Evolutionary conservation across 169 alveolate genomes (phyloP), one percentile per base, ranked within the genome.

Genomic region (Eimeria maxima): DNA sequence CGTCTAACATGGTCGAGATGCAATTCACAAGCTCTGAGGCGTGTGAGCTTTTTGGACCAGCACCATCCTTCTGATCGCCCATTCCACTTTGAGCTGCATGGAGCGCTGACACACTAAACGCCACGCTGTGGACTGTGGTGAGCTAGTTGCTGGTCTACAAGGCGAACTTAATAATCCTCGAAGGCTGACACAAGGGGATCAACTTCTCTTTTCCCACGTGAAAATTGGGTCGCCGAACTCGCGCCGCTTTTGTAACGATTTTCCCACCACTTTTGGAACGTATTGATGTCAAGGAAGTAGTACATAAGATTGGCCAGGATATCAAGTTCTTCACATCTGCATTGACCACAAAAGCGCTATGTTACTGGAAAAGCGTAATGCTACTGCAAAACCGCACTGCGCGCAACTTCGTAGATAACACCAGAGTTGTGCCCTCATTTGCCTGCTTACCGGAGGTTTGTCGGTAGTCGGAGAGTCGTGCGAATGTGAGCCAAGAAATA

Each of bases 251-350:
- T 55, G 80, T 60, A 38, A 60, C 93, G 93, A 22, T 86, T 86
- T 80, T 78, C 69, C 95, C 95, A 92, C 86, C 95, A 57, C 57
- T 73, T 55, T 22, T 71, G 80, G 74, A 92, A 92, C 60, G 88
- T 76, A 3, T 50, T 57, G 29, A 60, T 86, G 63, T 92, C 95
- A 53, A 92, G 73, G 92, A 44, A 92, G 71, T 92, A 74, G 71
- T 92, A 92, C 78, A 92, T 45, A n/a, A 92, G 84, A 27, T 83
- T 92, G n/a, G 95, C 95, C 73, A 92, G 57, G 83, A 92, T 92
- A 53, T 92, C 95, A 27, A 92, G 92, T 73, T 81, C 95, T 67
- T 78, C 92, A 45, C 89, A 92, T 29, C 95, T 92, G 95, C 24
- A 60, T n/a, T 81, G 74, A 81, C 29, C 27, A 18, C 69, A 50